Base-by-base conservation (phyloP, 441 rosid genomes). In the Populus hybrid region DNA sequence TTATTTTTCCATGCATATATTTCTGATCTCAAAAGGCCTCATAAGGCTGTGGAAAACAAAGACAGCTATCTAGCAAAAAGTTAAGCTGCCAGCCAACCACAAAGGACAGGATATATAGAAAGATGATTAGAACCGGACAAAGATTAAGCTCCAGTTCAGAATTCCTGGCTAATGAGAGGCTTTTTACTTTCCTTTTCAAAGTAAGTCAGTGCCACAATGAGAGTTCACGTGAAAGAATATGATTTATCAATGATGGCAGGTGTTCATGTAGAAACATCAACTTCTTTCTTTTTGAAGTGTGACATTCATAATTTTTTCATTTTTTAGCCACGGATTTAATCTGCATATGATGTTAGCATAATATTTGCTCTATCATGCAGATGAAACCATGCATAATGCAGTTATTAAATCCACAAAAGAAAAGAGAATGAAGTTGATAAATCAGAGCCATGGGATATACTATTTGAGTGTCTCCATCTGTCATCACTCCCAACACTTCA, bases 401-500 rank as follows among this genome's bases (percentile, higher is more conserved):
- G 63, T 56, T 7, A 20, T 56, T 56, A 56, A 20, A 73, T 73
- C 67, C 64, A 73, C 16, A 56, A 23, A 9, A 20, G 68, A 23
- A 20, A 73, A 74, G 29, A 4, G 35, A 69, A 68, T 21, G 24
- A 68, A 23, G 26, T 59, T 6, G 74, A 38, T 18, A 73, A 77
- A 65, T 16, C n/a, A 29, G 71, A 78, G 68, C 79, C 5, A 65
- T 81, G 36, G 64, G 79, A 80, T 90, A 72, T 89, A 93, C 99
- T 7, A 93, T 87, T 89, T 96, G 98, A 68, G 96, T 90, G 35
- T 91, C 91, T 26, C 83, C 93, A 84, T 84, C 84, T 5, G 98
- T 96, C 94, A 91, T 88, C 59, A 92, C 97, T 80, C 98, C 98
- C 33, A 96, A 83, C 45, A 94, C 96, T 90, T 96, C 99, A 85